phyloP scores from a whole-genome alignment of 1,284 basidiomycete species.

The Fomitopsis schrenkii region DNA sequence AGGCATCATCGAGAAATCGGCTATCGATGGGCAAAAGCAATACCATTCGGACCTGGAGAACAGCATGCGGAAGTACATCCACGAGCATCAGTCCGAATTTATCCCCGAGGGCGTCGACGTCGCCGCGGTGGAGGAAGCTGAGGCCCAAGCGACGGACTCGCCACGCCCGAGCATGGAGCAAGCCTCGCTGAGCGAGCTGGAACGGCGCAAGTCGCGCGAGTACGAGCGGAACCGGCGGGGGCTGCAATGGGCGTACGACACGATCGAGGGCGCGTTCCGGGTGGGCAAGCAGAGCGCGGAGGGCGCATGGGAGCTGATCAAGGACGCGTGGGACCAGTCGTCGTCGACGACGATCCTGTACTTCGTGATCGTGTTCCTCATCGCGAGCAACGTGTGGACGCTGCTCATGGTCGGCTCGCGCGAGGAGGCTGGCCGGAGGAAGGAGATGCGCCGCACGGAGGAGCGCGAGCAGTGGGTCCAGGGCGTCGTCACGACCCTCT shows the following conservation, averaged over 20 bases:
- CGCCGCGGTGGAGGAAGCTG: constrained; percentile 37
- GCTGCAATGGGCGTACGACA: constrained; percentile 84
- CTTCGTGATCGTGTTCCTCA: constrained; percentile 65
- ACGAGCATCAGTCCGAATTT: constrained; percentile 87
- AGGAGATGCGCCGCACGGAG: constrained; percentile 52
- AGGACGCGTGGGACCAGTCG: constrained; percentile 71
- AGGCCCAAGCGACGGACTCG: not conserved
- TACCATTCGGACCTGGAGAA: constrained; percentile 86
- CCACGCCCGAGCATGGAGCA: constrained; percentile 7
- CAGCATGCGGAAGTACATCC: constrained; percentile 85
- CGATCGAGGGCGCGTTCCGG: constrained; percentile 66
- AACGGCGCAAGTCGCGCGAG: constrained; percentile 49
- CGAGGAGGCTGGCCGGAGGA: constrained; percentile 50
- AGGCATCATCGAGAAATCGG: constrained; percentile 93
- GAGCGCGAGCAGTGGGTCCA: constrained; percentile 74
- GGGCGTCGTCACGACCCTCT: constrained; percentile 60
- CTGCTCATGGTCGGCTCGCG: constrained; percentile 50
- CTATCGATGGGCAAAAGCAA: constrained; percentile 91
- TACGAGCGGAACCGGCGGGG: constrained; percentile 65
- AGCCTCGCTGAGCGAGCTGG: constrained; percentile 24
- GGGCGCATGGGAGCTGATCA: constrained; percentile 70
- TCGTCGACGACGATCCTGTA: constrained; percentile 66
- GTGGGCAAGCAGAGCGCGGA: constrained; percentile 67
- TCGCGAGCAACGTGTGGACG: constrained; percentile 78
- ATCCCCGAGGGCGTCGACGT: constrained; percentile 75